Evolutionary conservation across 2,329 filamentous ascomycete genomes (phyloP).

Genomic region (Clarireedia homoeocarpa): DNA sequence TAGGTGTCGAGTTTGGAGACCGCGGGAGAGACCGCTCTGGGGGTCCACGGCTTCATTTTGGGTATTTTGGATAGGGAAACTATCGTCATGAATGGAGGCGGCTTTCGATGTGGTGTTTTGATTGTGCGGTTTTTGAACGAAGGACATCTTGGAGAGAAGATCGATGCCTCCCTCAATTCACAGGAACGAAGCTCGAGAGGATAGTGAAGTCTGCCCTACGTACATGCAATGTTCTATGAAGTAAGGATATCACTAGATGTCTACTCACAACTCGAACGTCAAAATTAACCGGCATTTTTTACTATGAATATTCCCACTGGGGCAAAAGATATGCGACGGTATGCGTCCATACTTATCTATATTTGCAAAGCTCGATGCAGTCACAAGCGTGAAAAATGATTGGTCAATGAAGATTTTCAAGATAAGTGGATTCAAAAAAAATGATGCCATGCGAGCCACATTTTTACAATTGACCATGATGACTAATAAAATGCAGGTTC

Average conservation of each 20-base stretch:
- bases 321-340: too few relatives aligned
- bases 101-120: neutral
- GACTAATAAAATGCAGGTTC: neutral
- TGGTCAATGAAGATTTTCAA: neutral
- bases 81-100: neutral
- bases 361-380: neutral
- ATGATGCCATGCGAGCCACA: conserved; percentile 8
- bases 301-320: too few relatives aligned
- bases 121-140: neutral
- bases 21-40: conserved; percentile 58
- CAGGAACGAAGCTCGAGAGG: neutral
- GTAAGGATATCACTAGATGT: too few relatives aligned
- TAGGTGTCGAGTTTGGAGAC: conserved; percentile 58
- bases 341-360: too few relatives aligned
- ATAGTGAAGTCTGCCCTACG: too few relatives aligned
- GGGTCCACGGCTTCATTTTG: conserved; percentile 36
- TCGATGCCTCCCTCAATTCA: neutral
- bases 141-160: neutral
- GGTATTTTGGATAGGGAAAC: neutral
- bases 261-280: too few relatives aligned
- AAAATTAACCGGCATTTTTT: too few relatives aligned
- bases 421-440: neutral
- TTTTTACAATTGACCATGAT: conserved; percentile 2
- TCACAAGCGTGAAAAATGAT: neutral
- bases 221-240: too few relatives aligned